Base-by-base conservation (phyloP, 305 asterid species). In the Ajuga reptans region DNA sequence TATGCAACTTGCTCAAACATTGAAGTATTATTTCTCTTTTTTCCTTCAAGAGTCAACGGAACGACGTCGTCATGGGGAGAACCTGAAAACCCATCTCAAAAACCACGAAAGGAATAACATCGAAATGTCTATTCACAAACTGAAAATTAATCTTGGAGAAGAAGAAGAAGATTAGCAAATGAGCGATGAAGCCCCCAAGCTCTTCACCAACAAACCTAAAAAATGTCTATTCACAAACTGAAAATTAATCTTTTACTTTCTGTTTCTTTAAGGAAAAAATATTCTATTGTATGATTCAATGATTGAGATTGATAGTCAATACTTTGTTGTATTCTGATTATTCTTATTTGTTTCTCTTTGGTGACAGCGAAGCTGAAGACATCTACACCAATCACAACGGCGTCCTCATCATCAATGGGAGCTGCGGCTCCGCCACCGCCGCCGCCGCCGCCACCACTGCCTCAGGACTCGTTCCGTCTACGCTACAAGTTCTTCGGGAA, bases 401-500 rank as follows among this genome's bases (percentile, higher is more conserved):
- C 66, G 6, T 53, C 93, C 9, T 17, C 89, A 33, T 39, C 84
- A 45, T 77, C 87, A 15, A 59, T 73, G 29, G 77, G 74, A 27
- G 70, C 77, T 61, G 64, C 75, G 12, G 50, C 84, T 0, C 47
- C 84, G 14, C 45, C 77, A 0, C 66, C 78, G 1, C 60, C 86
- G 3, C 66, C 84, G 3, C 75, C 82, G 0, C 81, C 77, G 3
- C 51, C 66, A 2, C 46, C 64, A 2, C 36, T 0, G 1, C 74
- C 77, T 8, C 80, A 55, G 81, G 92, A 83, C 69, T 86, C 96
- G 1, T 81, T 88, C 45, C 21, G 63, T 34, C 86, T 88, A 11
- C 92, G 96, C 37, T 83, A 85, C 73, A 86, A 73, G 88, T 86
- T 85, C 75, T 45, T 86, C 60, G 82, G 84, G 86, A 93, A 95